Conservation (phyloP, 1,284 basidiomycete species). For the Amylostereum areolatum region DNA sequence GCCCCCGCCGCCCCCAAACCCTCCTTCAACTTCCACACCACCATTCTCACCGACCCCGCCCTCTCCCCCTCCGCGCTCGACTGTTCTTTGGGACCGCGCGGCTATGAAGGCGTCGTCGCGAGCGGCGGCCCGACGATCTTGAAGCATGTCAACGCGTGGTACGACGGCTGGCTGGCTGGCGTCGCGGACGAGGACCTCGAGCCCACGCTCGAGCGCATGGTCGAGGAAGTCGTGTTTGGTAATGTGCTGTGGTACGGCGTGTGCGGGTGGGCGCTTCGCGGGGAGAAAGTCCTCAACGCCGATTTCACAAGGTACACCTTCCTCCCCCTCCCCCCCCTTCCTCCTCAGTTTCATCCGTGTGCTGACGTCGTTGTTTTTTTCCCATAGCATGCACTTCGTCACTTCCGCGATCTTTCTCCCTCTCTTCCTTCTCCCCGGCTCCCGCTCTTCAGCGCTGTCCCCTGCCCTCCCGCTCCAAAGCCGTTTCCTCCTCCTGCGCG, state of each 20-base stretch:
- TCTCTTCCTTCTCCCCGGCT: constrained; percentile 15
- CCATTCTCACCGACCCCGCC: constrained; percentile 31
- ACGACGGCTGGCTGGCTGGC: constrained; percentile 27
- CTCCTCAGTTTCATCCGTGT: not conserved
- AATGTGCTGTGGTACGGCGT: constrained; percentile 36
- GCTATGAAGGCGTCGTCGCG: constrained; percentile 21
- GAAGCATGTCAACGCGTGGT: constrained; percentile 46
- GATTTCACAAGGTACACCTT: constrained; percentile 28
- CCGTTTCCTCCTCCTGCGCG: constrained; percentile 27
- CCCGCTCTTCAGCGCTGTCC: constrained; percentile 8
- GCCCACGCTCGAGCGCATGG: constrained; percentile 24
- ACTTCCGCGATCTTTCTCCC: constrained; percentile 40
- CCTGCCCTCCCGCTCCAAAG: constrained; percentile 20
- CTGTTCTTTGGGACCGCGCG: constrained; percentile 26
- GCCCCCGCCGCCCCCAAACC: constrained; percentile 12
- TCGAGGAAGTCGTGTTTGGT: constrained; percentile 40
- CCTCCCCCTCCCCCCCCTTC: not conserved
- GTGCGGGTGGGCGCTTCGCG: constrained; percentile 28
- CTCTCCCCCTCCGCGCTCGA: constrained; percentile 34
- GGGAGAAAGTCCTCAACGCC: constrained; percentile 26
- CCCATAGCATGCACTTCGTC: constrained; percentile 35
- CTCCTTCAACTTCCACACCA: constrained; percentile 31
- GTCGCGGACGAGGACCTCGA: constrained; percentile 24
- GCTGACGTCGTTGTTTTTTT: not conserved
- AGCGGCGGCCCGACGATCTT: constrained; percentile 33